Conservation (phyloP, 2,329 filamentous ascomycete species). For the Pestalotiopsis sp. region DNA sequence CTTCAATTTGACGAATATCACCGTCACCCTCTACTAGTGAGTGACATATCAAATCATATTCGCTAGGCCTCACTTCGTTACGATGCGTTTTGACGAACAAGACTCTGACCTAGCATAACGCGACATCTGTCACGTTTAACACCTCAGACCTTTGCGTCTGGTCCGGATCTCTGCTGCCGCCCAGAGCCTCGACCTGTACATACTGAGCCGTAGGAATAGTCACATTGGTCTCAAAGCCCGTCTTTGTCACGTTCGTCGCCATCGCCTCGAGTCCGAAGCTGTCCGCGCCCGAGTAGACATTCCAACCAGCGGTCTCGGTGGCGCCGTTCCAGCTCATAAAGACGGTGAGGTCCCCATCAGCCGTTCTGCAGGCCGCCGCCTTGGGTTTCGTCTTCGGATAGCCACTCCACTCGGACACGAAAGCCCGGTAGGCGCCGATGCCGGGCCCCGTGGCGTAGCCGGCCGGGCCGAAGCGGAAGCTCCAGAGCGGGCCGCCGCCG, state of each 20-base stretch:
- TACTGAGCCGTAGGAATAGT: neutral
- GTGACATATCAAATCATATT: too few species aligned
- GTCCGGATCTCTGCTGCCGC: neutral
- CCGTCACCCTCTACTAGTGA: too few species aligned
- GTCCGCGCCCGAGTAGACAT: neutral
- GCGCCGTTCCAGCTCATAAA: slow-evolving; percentile 4
- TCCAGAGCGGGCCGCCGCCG: neutral
- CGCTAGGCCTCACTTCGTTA: too few species aligned
- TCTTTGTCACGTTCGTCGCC: neutral
- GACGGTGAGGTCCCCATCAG: neutral
- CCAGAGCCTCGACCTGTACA: neutral
- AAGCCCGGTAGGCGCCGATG: neutral
- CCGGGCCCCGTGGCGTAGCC: neutral
- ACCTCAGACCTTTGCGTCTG: neutral
- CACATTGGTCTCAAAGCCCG: neutral
- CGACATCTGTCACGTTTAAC: neutral
- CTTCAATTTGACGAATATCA: too few species aligned
- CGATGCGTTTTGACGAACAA: too few species aligned
- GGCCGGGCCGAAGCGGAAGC: neutral
- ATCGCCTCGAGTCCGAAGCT: neutral
- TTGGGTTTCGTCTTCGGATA: neutral
- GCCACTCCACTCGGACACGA: neutral
- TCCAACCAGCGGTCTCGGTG: neutral
- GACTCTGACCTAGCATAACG: neutral
- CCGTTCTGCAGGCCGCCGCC: neutral